These are phyloP conservation scores for Apiosordaria backusii DNA, from an alignment of 495 filamentous ascomycete genomes.

Conservation along the genomic window DNA sequence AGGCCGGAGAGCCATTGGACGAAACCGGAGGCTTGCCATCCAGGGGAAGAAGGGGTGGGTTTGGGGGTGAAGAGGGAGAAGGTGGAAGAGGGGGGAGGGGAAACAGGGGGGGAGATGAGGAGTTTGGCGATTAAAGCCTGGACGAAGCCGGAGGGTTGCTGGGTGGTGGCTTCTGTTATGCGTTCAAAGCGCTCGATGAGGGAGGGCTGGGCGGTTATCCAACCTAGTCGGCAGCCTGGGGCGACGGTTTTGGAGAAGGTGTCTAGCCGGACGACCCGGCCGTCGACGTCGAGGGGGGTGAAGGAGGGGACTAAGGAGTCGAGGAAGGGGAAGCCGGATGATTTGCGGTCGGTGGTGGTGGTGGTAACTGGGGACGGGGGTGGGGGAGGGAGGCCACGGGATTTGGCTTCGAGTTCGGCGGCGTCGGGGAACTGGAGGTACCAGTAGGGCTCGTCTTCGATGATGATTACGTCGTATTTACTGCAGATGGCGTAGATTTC, in stretches of 20 bases:
- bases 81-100: slow-evolving; percentile 21
- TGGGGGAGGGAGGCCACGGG: slow-evolving; percentile 24
- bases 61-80: not conserved
- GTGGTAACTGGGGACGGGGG: slow-evolving; percentile 9
- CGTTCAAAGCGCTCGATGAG: slow-evolving; percentile 67
- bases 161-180: slow-evolving; percentile 68
- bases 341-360: slow-evolving; percentile 38
- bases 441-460: slow-evolving; percentile 97
- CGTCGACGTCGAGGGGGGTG: slow-evolving; percentile 69
- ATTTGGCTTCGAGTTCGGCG: slow-evolving; percentile 48
- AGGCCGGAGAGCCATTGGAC: slow-evolving; percentile 84
- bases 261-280: slow-evolving; percentile 80
- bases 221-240: slow-evolving; percentile 76
- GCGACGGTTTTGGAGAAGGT: slow-evolving; percentile 83
- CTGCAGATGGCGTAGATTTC: slow-evolving; percentile 78
- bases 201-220: slow-evolving; percentile 75
- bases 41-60: slow-evolving; percentile 31
- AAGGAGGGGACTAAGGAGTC: slow-evolving; percentile 80
- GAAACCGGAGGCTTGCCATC: slow-evolving; percentile 85
- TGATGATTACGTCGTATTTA: slow-evolving; percentile 83
- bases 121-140: slow-evolving; percentile 76
- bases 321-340: slow-evolving; percentile 72
- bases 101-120: slow-evolving; percentile 59
- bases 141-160: slow-evolving; percentile 84
- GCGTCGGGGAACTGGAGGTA: slow-evolving; percentile 84